Base-by-base conservation (phyloP, 1,284 basidiomycete species). In the Marasmius oreades region DNA sequence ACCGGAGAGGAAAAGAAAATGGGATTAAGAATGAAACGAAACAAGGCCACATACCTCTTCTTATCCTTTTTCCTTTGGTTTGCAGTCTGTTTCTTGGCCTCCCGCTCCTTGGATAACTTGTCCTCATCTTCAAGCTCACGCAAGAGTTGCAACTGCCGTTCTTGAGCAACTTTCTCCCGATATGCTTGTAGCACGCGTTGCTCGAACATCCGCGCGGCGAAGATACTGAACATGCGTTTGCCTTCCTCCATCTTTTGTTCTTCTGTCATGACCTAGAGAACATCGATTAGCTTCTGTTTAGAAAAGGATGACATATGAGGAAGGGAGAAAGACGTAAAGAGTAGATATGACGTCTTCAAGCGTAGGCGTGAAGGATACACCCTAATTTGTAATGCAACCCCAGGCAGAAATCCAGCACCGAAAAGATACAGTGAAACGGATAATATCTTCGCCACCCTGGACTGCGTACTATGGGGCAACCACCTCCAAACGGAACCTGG, bases 61-160 rank as follows among this genome's bases (percentile, higher is more conserved):
- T 96, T 96, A 71, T 96, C 95, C 80, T 98, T 98, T 85, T 98
- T 98, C 80, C 94, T 95, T 82, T 98, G 93, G 72, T 95, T 95
- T 74, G 97, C 93, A 62, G 86, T 92, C 70, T 92, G 88, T 75
- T 95, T 95, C 81, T 97, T 96, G 59, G 89, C 92, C 75, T 98
- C 95, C 63, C 85, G 83, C 66, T 94, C 92, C 65, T 86, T 86
- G 52, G 85, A 80, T 51, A 81, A 73, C 69, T 87, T 85, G 67
- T 94, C 90, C 73, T 96, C 93, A 65, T 93, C 92, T 69, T 95
- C 93, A 31, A 96, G 82, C 70, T 96, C 94, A 42, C 90, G 84
- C 52, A 96, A 77, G 10, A 96, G 79, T 65, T 95, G 92, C 58
- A 88, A 77, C 71, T 95, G 93, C 64, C 92, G 83, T 70, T 95